Conservation (phyloP, 2,329 filamentous ascomycete species). For the Rhytidhysteron rufulum region DNA sequence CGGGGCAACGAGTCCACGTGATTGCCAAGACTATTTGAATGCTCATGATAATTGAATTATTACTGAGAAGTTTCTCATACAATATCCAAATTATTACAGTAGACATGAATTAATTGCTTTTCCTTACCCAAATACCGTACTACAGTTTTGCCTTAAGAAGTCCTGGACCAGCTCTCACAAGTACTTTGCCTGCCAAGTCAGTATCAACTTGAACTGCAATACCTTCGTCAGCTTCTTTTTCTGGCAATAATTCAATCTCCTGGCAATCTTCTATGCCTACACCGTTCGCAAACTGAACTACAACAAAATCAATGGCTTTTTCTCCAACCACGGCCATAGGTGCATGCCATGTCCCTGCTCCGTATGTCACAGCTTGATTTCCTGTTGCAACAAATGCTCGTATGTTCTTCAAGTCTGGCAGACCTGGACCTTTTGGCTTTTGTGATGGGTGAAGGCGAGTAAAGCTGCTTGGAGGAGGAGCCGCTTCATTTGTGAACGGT, state of each 20-base stretch:
- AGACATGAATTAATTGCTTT: too few relatives aligned
- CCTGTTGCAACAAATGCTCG: conserved; percentile 75
- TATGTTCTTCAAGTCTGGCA: conserved; percentile 69
- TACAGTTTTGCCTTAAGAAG: conserved; percentile 28
- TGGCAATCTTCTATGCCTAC: conserved; percentile 83
- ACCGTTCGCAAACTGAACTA: conserved; percentile 84
- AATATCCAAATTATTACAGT: too few relatives aligned
- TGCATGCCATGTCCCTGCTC: conserved; percentile 89
- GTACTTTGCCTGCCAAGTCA: conserved; percentile 27
- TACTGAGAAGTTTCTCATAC: too few relatives aligned
- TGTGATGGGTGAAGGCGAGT: conserved; percentile 26
- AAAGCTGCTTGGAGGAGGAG: conserved; percentile 29
- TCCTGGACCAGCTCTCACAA: conserved; percentile 32
- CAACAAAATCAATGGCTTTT: conserved; percentile 65
- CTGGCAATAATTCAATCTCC: conserved; percentile 55
- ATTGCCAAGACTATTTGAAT: too few relatives aligned
- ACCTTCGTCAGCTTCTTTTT: conserved; percentile 23
- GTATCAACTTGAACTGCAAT: conserved; percentile 32
- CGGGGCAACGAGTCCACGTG: too few relatives aligned
- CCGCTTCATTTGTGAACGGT: conserved; percentile 50
- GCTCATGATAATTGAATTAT: too few relatives aligned
- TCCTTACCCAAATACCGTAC: background rate
- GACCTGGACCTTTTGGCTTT: conserved; percentile 47
- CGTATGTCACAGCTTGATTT: conserved; percentile 86
- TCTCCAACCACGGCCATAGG: conserved; percentile 86